Base-by-base conservation (phyloP, 2,329 filamentous ascomycete species). In the Dactylellina haptotyla region DNA sequence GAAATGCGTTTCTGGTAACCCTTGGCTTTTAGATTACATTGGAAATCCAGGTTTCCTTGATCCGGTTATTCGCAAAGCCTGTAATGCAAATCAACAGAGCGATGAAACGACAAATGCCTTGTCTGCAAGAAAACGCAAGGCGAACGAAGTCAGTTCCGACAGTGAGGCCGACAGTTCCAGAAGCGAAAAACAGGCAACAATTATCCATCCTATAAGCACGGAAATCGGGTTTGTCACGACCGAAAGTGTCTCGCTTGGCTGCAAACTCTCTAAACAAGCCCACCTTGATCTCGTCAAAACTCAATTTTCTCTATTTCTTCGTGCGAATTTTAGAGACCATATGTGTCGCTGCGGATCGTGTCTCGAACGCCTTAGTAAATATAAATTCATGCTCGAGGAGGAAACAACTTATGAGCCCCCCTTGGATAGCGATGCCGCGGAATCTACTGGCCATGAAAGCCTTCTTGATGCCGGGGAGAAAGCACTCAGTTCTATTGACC, bases 381-480 rank as follows among this genome's bases (percentile, higher is more conserved):
- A 96, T 79, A 87, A 88, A 0, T 91, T 96, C 79, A 89, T 99
- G 9, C 88, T 97, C 8, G 93, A 98, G 79, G 93, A 96, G 81
- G 95, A 99, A 83, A 92, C 97, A 32, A 89, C 88, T 0, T 99
- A 99, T 81, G 93, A 97, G 78, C 95, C 94, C 0, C 93, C 94
- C 1, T 83, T 97, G 9, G 89, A 87, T 2, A 82, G 84, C 16
- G 80, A 85, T 48, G 84, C 83, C 43, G 85, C 83, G 28, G 87
- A 85, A 2, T 88, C 86, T 1, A 84, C 87, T 3, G 90, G 91
- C 54, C 93, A 91, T 32, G 91, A 91, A 48, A 95, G 90, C 75
- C 84, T 99, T 1, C 88, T 96, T 32, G 93, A 98, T 54, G 91
- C 93, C 16, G 95, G 95, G 50, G 95, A 99, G 82, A 94, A 92